Evolutionary conservation across 2,329 filamentous ascomycete genomes (phyloP), one percentile per base, ranked within the genome.

Genomic region (Plenodomus biglobosus): DNA sequence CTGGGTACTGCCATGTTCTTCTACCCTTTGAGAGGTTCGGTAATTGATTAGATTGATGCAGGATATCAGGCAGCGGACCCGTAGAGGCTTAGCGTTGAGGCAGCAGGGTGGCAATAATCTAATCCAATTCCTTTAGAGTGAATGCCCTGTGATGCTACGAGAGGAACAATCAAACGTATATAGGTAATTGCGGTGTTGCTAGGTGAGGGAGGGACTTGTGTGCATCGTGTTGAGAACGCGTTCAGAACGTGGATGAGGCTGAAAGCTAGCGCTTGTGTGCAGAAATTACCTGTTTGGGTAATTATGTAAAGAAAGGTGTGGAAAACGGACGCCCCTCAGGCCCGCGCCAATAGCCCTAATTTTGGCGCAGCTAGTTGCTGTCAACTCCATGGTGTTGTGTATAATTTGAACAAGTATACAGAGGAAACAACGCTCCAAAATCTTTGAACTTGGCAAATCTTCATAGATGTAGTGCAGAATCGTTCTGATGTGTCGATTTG

Each of bases 281-380:
- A 17, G 15, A 43, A 43, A 8, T 21, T 43, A 19, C 48, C 38
- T 17, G 10, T 39, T 42, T 37, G 8, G 44, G 48, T 17, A 51
- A 46, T 21, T 42, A 18, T 7, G 6, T 2, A 11, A 30, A 15
- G 27, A 11, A 30, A 15, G 27, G 38, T 15, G 38, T 51, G 16
- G 48, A 51, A 41, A 47, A 32, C 41, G 35, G 24, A 38, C 38
- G 38, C 40, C 41, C 42, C 38, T 44, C 41, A 38, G 41, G 34
- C 41, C 34, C 35, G 35, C 35, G 22, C 22, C 22, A 24, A 24
- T 24, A 10, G 10, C 22, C 22, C 22, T 24, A 10, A 24, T 10
- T 5, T 5, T 24, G 22, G 22, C 22, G 22, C 22, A 24, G 5
- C 5, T 24, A 10, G 22, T 24, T 10, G 5, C 10, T 24, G 10